phyloP scores from a whole-genome alignment of 495 filamentous ascomycete genomes.

The Aspergillus ostianus region DNA sequence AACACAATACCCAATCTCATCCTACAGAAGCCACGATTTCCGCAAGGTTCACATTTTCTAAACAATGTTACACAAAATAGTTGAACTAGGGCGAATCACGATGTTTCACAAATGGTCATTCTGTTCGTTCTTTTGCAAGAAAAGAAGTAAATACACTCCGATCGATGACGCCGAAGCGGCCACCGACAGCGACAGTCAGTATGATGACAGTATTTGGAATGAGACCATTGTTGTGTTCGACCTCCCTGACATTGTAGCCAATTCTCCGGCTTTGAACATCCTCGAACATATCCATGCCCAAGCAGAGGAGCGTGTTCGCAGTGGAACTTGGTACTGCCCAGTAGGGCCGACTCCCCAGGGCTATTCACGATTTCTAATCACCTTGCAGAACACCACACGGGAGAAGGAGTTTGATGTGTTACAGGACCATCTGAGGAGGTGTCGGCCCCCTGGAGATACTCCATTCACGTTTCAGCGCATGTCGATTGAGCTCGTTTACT shows the following conservation, averaged over 20 bases:
- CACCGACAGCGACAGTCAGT: not conserved
- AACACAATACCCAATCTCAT: too few species aligned
- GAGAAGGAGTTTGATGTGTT: not conserved
- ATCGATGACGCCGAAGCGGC: not conserved
- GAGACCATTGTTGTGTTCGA: not conserved
- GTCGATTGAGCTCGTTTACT: not conserved
- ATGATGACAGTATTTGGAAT: not conserved
- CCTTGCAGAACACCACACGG: not conserved
- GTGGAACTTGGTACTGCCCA: not conserved
- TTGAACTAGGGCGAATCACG: too few species aligned
- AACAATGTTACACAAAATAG: too few species aligned
- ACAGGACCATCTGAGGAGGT: not conserved
- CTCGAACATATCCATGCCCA: not conserved
- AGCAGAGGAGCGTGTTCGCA: not conserved
- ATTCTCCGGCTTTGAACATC: not conserved
- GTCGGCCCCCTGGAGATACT: not conserved
- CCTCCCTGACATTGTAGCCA: not conserved
- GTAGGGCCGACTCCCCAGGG: not conserved
- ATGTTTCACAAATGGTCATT: too few species aligned
- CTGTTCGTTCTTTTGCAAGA: too few species aligned
- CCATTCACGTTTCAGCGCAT: not conserved
- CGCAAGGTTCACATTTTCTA: too few species aligned
- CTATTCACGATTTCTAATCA: not conserved
- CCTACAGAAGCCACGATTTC: too few species aligned
- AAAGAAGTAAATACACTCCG: not conserved